A percentile compares a stretch with the other conserved stretches of the same genome.
Evolutionary conservation across 176 grass and related monocot species (phyloP).

Genomic region (Alopecurus myosuroides): DNA sequence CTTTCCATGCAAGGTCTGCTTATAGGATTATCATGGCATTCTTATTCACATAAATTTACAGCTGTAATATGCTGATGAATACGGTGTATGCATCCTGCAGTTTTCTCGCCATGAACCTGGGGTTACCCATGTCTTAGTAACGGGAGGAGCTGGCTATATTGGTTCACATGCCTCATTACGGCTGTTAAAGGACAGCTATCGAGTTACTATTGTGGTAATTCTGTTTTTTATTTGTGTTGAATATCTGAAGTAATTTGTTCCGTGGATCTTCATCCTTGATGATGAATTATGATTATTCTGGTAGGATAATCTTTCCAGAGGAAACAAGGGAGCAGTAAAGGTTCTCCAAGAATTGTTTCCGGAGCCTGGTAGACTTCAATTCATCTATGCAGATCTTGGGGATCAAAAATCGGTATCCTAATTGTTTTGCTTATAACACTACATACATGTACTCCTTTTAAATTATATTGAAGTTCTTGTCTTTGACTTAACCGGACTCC

Average conservation of each 20-base stretch:
- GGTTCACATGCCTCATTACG: constrained; percentile 73
- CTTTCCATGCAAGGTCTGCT: constrained; percentile 11
- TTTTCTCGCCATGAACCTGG: constrained; percentile 70
- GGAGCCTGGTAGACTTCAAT: constrained; percentile 65
- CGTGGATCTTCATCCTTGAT: constrained; percentile 1
- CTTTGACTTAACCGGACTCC: constrained; percentile 38
- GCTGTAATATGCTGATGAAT: constrained; percentile 14
- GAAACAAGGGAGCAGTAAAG: constrained; percentile 72
- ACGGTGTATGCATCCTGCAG: constrained; percentile 33
- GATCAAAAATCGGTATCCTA: constrained; percentile 75
- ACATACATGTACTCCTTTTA: neutral
- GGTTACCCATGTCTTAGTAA: constrained; percentile 71
- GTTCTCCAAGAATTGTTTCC: constrained; percentile 68
- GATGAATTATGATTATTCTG: neutral
- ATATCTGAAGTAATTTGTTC: constrained; percentile 16
- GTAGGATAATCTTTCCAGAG: constrained; percentile 85
- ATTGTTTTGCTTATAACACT: constrained; percentile 25
- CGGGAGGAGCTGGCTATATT: constrained; percentile 89
- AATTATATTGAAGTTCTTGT: neutral
- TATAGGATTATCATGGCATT: neutral
- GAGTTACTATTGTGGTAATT: constrained; percentile 86
- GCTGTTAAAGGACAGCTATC: constrained; percentile 64
- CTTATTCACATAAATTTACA: neutral
- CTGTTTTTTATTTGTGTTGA: constrained; percentile 15
- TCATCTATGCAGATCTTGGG: constrained; percentile 75